phyloP scores from a whole-genome alignment of 1,139 yeast genomes.

The Yamadazyma friedrichii region DNA sequence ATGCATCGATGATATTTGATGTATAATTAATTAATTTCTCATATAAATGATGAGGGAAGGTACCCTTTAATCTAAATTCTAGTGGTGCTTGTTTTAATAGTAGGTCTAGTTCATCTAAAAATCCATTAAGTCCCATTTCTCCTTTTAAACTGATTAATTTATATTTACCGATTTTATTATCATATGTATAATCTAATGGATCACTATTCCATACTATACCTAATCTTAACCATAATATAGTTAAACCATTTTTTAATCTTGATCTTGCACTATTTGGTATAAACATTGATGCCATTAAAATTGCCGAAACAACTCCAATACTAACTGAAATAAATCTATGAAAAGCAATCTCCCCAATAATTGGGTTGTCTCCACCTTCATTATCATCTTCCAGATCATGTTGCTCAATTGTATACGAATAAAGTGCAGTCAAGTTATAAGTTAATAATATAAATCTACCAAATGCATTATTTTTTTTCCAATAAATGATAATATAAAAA shows the following conservation, averaged over 20 bases:
- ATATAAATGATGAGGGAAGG: constrained; percentile 59
- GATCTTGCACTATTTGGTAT: constrained; percentile 77
- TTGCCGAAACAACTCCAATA: constrained; percentile 76
- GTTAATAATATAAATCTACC: constrained; percentile 75
- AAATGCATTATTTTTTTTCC: constrained; percentile 63
- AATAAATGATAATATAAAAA: constrained; percentile 65
- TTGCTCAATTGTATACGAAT: constrained; percentile 67
- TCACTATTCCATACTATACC: constrained; percentile 78
- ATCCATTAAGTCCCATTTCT: constrained; percentile 49
- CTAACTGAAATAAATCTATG: constrained; percentile 75
- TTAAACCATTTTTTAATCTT: constrained; percentile 61
- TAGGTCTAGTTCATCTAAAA: constrained; percentile 62
- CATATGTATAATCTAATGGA: constrained; percentile 35
- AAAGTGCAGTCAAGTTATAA: constrained; percentile 75
- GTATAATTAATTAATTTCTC: constrained; percentile 52
- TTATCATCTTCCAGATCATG: constrained; percentile 62
- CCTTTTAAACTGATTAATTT: constrained; percentile 52
- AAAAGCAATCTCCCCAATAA: constrained; percentile 73
- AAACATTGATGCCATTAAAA: constrained; percentile 59
- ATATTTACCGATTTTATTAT: constrained; percentile 14
- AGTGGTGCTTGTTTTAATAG: constrained; percentile 70
- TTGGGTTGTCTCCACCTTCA: constrained; percentile 71
- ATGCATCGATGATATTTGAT: constrained; percentile 68
- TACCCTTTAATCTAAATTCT: constrained; percentile 74
- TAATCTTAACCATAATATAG: constrained; percentile 72